These are phyloP conservation scores for Cyberlindnera mycetangii DNA, from an alignment of 805 yeast genomes.

Conservation along the genomic window DNA sequence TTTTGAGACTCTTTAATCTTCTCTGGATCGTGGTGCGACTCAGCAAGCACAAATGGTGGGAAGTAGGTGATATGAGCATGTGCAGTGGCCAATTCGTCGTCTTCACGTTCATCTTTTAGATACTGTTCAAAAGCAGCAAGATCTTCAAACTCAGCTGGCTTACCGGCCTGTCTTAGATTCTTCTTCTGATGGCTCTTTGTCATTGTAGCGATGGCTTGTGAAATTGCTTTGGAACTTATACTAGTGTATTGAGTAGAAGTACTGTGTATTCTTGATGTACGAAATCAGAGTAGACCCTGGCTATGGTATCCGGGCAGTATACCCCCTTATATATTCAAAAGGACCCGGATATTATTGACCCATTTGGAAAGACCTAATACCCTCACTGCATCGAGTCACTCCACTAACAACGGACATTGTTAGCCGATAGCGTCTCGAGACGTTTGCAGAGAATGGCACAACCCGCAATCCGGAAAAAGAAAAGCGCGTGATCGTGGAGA, in stretches of 20 bases:
- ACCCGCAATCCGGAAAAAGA: not conserved
- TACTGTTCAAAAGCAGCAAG: conserved; percentile 59
- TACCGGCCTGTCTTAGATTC: conserved; percentile 20
- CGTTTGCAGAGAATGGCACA: not conserved
- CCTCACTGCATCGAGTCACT: too few relatives aligned
- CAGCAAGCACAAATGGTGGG: conserved; percentile 71
- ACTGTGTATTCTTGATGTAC: not conserved
- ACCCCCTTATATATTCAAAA: too few relatives aligned
- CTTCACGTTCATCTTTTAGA: conserved; percentile 71
- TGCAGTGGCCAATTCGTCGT: conserved; percentile 65
- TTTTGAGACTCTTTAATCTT: conserved; percentile 71
- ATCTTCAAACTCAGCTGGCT: conserved; percentile 52
- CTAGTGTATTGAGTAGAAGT: not conserved
- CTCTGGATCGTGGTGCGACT: conserved; percentile 65
- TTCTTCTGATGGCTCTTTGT: conserved; percentile 8
- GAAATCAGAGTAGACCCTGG: too few relatives aligned
- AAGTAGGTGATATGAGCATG: conserved; percentile 65
- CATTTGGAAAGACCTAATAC: too few relatives aligned
- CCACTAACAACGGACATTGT: not conserved
- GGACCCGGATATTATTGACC: too few relatives aligned
- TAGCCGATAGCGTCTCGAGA: not conserved
- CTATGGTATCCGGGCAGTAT: too few relatives aligned
- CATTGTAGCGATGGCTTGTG: not conserved
- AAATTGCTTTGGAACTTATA: not conserved
- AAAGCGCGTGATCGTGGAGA: not conserved